Percentiles rank a stretch among this genome's conserved stretches.
phyloP scores from a whole-genome alignment of 371 early-diverging fungal species.

The Blastocladiella emersonii region DNA sequence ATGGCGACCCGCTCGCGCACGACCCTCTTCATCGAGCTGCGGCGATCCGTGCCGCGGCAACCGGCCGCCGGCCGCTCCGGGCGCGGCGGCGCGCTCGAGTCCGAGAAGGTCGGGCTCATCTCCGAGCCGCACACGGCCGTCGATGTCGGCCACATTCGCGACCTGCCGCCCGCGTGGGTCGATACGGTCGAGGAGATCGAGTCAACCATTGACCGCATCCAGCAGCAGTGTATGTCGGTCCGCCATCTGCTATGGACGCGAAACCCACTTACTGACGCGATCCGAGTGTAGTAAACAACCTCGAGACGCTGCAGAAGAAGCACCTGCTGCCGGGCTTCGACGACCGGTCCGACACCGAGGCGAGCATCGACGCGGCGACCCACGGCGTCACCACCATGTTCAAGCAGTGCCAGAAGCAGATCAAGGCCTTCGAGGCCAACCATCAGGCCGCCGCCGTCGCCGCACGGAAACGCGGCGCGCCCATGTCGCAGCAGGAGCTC shows the following conservation, averaged over 20 bases:
- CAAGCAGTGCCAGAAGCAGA: conserved; percentile 59
- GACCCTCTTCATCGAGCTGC: conserved; percentile 77
- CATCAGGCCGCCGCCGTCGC: background rate
- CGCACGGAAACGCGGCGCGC: conserved; percentile 19
- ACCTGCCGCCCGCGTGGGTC: conserved; percentile 8
- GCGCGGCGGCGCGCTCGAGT: conserved; percentile 11
- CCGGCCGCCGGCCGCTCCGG: conserved; percentile 17
- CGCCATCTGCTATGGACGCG: background rate
- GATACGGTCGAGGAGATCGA: conserved; percentile 15
- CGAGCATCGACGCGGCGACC: conserved; percentile 56
- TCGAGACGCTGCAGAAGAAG: conserved; percentile 78
- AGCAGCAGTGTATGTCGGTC: background rate
- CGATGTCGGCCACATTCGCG: background rate
- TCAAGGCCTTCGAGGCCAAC: conserved; percentile 54
- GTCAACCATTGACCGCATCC: background rate
- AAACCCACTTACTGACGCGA: background rate
- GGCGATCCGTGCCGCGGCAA: conserved; percentile 42
- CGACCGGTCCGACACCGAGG: conserved; percentile 61
- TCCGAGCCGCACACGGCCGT: conserved; percentile 16
- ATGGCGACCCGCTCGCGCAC: conserved; percentile 85
- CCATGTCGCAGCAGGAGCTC: conserved; percentile 43
- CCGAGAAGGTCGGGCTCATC: conserved; percentile 49
- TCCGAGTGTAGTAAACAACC: conserved; percentile 39
- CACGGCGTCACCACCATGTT: conserved; percentile 79
- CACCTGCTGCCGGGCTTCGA: conserved; percentile 88